phyloP scores from a whole-genome alignment of 75 land plant species.

The Chamaecyparis obtusa region DNA sequence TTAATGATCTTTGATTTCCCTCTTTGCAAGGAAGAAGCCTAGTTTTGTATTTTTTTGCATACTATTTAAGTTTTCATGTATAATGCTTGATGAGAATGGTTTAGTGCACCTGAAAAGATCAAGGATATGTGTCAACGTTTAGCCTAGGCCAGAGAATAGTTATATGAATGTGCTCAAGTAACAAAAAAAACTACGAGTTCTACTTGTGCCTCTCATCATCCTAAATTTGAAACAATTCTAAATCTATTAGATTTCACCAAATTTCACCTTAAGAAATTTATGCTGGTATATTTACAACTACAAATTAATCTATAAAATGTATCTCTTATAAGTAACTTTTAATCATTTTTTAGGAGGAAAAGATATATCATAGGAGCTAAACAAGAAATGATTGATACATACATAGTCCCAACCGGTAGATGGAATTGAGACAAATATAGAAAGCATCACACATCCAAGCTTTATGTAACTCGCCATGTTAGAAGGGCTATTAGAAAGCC shows the following conservation, averaged over 20 bases:
- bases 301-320: too few relatives aligned
- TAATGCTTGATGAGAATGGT: constrained; percentile 5
- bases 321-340: too few relatives aligned
- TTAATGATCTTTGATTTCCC: neutral
- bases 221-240: too few relatives aligned
- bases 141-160: constrained; percentile 45
- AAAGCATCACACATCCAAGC: constrained; percentile 87
- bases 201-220: too few relatives aligned
- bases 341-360: neutral
- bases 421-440: constrained; percentile 81
- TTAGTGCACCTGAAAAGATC: constrained; percentile 67
- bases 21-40: neutral
- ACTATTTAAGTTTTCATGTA: neutral
- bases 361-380: neutral
- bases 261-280: too few relatives aligned
- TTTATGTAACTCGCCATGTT: constrained; percentile 92
- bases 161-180: constrained; percentile 54
- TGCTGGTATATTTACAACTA: too few relatives aligned
- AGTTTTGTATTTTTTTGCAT: neutral
- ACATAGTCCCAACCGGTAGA: constrained; percentile 74
- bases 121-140: constrained; percentile 77
- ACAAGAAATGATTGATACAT: constrained; percentile 3
- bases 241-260: too few relatives aligned
- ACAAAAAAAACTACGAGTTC: constrained; percentile 64
- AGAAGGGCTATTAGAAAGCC: constrained; percentile 82